phyloP scores from a whole-genome alignment of 768 basidiomycete genomes.

The Tulasnella sp. region DNA sequence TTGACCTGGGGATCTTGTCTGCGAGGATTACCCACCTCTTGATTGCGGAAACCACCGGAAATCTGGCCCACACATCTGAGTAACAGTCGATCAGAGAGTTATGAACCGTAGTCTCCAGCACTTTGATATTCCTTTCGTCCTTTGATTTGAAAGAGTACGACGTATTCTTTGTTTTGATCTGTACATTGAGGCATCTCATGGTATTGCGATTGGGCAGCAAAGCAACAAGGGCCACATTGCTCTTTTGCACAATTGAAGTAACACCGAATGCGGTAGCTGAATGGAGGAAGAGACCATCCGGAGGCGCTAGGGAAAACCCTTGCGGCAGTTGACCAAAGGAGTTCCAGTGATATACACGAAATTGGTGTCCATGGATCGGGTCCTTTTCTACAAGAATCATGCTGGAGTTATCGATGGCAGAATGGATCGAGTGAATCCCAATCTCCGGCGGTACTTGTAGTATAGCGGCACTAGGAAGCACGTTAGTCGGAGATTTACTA shows the following conservation, averaged over 20 bases:
- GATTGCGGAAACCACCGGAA: constrained; percentile 44
- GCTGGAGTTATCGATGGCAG: constrained; percentile 45
- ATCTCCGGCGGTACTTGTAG: too few species aligned
- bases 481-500: too few species aligned
- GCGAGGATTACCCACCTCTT: constrained; percentile 24
- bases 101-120: constrained; percentile 22
- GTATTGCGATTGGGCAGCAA: constrained; percentile 27
- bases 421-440: too few species aligned
- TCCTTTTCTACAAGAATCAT: constrained; percentile 27
- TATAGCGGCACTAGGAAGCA: too few species aligned
- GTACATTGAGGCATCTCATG: constrained; percentile 35
- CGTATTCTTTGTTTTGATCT: constrained; percentile 43
- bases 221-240: constrained; percentile 32
- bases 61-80: constrained; percentile 46
- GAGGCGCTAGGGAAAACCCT: too few species aligned
- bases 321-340: constrained; percentile 51
- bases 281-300: constrained; percentile 12
- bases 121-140: constrained; percentile 14
- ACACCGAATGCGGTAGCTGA: constrained; percentile 21
- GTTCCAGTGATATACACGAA: constrained; percentile 41
- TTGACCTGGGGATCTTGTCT: constrained; percentile 20
- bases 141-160: constrained; percentile 44
- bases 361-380: constrained; percentile 5
- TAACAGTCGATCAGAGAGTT: constrained; percentile 45
- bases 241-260: constrained; percentile 36